phyloP scores from a whole-genome alignment of 192 early-diverging fungal genomes.

The Coemansia sp. region DNA sequence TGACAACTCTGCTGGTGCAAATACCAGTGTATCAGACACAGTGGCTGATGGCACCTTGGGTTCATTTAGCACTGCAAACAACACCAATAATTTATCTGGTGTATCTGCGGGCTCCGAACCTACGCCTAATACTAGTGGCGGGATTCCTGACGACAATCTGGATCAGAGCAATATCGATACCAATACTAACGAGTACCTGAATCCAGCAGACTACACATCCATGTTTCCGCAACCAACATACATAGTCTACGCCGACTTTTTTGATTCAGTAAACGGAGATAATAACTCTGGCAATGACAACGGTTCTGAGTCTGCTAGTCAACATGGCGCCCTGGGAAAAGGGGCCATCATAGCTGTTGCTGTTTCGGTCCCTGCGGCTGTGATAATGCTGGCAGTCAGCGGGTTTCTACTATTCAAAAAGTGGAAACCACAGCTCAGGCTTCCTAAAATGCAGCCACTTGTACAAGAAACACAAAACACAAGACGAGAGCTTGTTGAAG shows the following conservation, averaged over 20 bases:
- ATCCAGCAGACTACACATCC: background rate
- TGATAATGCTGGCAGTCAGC: constrained; percentile 13
- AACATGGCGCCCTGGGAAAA: background rate
- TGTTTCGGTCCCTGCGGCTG: constrained; percentile 16
- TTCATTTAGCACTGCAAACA: background rate
- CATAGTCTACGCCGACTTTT: background rate
- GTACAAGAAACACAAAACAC: background rate
- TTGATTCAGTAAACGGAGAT: background rate
- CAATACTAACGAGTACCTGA: background rate
- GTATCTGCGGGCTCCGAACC: background rate
- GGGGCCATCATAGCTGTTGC: constrained; percentile 19
- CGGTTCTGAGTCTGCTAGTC: background rate
- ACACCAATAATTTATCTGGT: background rate
- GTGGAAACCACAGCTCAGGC: background rate
- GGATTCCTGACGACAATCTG: constrained; percentile 3
- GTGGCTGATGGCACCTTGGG: background rate
- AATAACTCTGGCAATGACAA: background rate
- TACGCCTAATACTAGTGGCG: background rate
- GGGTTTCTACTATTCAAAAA: constrained; percentile 17
- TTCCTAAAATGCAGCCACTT: background rate
- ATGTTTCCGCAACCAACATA: constrained; percentile 1
- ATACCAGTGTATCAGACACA: background rate
- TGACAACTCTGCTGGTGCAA: background rate
- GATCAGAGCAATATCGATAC: background rate
- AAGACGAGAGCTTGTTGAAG: constrained; percentile 11